A percentile compares a stretch with the other conserved stretches of the same genome.
Conservation (phyloP, 768 basidiomycete species). For the Boletus edulis region DNA sequence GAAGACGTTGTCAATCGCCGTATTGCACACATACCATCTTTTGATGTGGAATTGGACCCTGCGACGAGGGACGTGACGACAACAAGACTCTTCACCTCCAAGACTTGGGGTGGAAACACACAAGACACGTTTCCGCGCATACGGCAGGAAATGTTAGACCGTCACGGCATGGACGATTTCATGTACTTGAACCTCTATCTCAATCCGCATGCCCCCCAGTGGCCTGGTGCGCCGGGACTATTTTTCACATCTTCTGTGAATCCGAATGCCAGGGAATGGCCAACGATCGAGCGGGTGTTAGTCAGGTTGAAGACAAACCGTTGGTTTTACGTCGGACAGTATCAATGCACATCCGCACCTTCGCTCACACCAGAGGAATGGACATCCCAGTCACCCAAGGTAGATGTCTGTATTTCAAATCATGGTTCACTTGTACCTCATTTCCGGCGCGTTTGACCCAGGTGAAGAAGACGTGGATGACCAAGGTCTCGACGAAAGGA, state of each 20-base stretch:
- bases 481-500: constrained; percentile 9
- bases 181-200: constrained; percentile 17
- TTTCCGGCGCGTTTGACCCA: neutral
- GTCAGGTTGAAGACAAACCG: constrained; percentile 9
- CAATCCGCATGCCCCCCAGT: constrained; percentile 18
- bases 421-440: too few relatives aligned
- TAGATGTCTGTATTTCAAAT: neutral
- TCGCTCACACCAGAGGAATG: constrained; percentile 15
- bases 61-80: constrained; percentile 17
- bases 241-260: constrained; percentile 11
- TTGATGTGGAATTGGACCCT: constrained; percentile 13
- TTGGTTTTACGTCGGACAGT: constrained; percentile 22
- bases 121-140: constrained; percentile 14
- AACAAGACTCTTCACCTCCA: constrained; percentile 14
- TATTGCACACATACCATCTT: neutral
- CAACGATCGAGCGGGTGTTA: neutral
- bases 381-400: constrained; percentile 16
- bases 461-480: constrained; percentile 21
- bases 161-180: constrained; percentile 17
- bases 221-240: constrained; percentile 15
- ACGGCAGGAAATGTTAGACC: constrained; percentile 6
- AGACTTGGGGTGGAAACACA: constrained; percentile 16
- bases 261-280: neutral
- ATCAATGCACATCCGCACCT: constrained; percentile 6
- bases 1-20: constrained; percentile 18